Conservation (phyloP, 148 eudicot genomes). For the Heliosperma pusillum region DNA sequence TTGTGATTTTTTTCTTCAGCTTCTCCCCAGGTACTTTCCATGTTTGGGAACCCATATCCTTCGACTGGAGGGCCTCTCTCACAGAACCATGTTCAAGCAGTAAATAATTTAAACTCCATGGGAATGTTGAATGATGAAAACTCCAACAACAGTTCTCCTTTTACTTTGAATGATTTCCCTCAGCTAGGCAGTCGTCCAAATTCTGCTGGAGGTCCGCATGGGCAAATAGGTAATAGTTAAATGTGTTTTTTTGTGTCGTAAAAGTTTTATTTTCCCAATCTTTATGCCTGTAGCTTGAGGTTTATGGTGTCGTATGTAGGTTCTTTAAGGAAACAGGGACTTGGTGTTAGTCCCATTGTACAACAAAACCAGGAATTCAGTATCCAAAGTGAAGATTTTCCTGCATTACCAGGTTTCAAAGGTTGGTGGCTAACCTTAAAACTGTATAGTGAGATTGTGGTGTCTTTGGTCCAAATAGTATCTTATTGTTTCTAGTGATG, state of each 20-base stretch:
- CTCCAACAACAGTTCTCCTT: constrained; percentile 78
- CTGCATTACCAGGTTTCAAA: constrained; percentile 94
- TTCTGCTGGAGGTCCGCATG: constrained; percentile 97
- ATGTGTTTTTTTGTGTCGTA: constrained; percentile 2
- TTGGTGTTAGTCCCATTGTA: constrained; percentile 86
- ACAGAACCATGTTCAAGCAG: constrained; percentile 74
- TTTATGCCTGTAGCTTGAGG: constrained; percentile 19
- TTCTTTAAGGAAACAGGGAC: constrained; percentile 85
- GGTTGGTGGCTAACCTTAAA: constrained; percentile 37
- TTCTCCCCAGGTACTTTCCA: constrained; percentile 87
- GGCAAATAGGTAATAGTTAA: constrained; percentile 63
- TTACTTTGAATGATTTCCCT: constrained; percentile 94
- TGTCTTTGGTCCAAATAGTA: neutral
- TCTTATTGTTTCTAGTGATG: neutral
- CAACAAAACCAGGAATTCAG: constrained; percentile 98
- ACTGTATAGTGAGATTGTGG: neutral
- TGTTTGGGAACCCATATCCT: constrained; percentile 84
- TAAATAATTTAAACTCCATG: constrained; percentile 72
- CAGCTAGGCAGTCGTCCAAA: constrained; percentile 86
- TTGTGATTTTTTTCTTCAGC: constrained; percentile 44
- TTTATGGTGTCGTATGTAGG: constrained; percentile 46
- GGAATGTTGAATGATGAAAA: constrained; percentile 85
- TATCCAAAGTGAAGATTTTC: constrained; percentile 98
- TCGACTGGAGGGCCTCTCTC: constrained; percentile 73
- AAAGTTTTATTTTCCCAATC: neutral